Evolutionary conservation across 179 eudicot species (phyloP).

Genomic region (Amaranthus tricolor): DNA sequence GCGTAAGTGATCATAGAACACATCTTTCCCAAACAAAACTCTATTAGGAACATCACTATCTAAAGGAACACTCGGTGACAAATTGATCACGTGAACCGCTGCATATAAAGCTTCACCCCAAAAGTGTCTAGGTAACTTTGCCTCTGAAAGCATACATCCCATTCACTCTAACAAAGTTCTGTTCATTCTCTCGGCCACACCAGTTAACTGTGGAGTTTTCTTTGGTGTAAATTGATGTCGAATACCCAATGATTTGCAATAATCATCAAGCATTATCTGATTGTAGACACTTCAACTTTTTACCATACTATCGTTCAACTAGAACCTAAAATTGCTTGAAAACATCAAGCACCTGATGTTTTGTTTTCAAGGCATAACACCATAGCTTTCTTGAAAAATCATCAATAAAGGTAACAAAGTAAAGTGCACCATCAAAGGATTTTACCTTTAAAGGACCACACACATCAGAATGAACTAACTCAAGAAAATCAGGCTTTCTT

Average conservation of each 20-base stretch:
- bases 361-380: no score
- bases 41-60: constrained; percentile 21
- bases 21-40: constrained; percentile 16
- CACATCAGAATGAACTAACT: no score
- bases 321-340: neutral
- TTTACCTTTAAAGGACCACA: no score
- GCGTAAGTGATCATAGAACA: constrained; percentile 14
- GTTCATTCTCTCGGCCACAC: constrained; percentile 17
- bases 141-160: constrained; percentile 19
- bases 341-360: no score
- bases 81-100: constrained; percentile 10
- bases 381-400: no score
- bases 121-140: constrained; percentile 17
- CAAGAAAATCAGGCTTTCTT: no score
- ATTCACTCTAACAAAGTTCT: constrained; percentile 17
- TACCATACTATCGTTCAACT: neutral
- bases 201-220: neutral
- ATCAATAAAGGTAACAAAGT: no score
- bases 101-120: constrained; percentile 21
- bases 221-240: no score
- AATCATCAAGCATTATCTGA: no score
- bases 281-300: neutral
- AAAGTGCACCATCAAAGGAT: no score
- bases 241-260: no score
- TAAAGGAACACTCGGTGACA: constrained; percentile 11